These are phyloP conservation scores for Wickerhamiella kurtzmanii DNA, from an alignment of 805 yeast genomes.

Conservation along the genomic window DNA sequence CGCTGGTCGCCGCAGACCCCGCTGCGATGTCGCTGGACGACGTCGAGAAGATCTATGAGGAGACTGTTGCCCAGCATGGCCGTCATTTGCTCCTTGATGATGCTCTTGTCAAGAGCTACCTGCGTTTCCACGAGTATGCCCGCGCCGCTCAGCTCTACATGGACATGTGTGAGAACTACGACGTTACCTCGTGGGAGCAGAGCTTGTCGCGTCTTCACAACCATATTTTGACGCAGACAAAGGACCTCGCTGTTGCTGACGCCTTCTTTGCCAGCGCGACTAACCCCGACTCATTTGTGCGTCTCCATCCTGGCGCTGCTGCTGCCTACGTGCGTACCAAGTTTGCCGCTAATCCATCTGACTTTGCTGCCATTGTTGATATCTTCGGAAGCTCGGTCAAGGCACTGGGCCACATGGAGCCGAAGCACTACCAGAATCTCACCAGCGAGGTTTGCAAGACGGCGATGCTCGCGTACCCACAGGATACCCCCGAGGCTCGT, in stretches of 20 bases:
- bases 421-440: slow-evolving; percentile 11
- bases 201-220: slow-evolving; percentile 17
- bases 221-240: slow-evolving; percentile 15
- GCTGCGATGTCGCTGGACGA: slow-evolving; percentile 14
- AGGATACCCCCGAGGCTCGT: slow-evolving; percentile 14
- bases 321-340: slow-evolving; percentile 12
- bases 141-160: slow-evolving; percentile 17
- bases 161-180: slow-evolving; percentile 13
- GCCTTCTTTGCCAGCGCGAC: slow-evolving; percentile 16
- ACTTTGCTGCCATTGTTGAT: slow-evolving; percentile 8
- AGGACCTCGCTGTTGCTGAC: slow-evolving; percentile 12
- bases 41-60: slow-evolving; percentile 13
- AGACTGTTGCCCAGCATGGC: slow-evolving; percentile 15
- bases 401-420: slow-evolving; percentile 4
- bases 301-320: slow-evolving; percentile 20
- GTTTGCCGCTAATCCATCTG: slow-evolving; percentile 6
- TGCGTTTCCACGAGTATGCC: slow-evolving; percentile 12
- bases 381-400: slow-evolving; percentile 9
- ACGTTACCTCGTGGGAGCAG: slow-evolving; percentile 7
- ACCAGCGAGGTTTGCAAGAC: slow-evolving; percentile 11
- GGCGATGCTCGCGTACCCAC: slow-evolving; percentile 6
- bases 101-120: slow-evolving; percentile 15
- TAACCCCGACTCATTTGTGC: slow-evolving; percentile 8
- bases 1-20: slow-evolving; percentile 16
- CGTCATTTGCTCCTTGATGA: slow-evolving; percentile 17